Conservation (phyloP, 2,329 filamentous ascomycete species). For the Colletotrichum sp. region DNA sequence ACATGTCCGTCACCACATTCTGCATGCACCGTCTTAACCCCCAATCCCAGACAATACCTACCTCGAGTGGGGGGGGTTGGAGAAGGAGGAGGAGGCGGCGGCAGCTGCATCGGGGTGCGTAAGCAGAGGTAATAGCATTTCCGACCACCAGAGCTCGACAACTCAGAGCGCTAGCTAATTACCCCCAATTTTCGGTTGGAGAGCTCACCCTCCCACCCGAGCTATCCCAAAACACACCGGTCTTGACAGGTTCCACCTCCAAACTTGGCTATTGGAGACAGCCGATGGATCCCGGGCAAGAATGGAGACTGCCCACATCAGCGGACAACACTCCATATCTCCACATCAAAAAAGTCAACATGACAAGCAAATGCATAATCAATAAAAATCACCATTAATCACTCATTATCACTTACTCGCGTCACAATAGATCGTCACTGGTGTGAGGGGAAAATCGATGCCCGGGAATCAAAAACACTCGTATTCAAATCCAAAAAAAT, state of each 20-base stretch:
- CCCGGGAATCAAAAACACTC: conserved; percentile 9
- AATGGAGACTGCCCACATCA: not conserved
- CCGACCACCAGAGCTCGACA: not conserved
- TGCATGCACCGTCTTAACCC: not conserved
- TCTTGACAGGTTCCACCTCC: not conserved
- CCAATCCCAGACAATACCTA: not conserved
- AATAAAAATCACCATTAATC: not conserved
- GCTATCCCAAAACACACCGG: not conserved
- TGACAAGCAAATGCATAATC: not conserved
- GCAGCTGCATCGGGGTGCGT: not conserved
- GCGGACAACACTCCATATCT: not conserved
- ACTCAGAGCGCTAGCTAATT: not conserved
- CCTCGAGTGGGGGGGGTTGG: not conserved
- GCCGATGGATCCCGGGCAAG: not conserved
- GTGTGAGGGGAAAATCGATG: not conserved
- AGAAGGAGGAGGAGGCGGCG: not conserved
- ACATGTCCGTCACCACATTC: not conserved
- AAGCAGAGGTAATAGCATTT: not conserved
- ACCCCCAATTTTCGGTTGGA: not conserved
- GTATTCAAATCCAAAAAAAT: not conserved
- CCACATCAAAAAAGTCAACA: not conserved
- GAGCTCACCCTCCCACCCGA: not conserved
- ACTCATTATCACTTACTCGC: not conserved
- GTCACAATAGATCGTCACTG: not conserved
- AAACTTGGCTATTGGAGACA: not conserved